Evolutionary conservation across 495 filamentous ascomycete species (phyloP).

Genomic region (Evansstolkia leycettana): DNA sequence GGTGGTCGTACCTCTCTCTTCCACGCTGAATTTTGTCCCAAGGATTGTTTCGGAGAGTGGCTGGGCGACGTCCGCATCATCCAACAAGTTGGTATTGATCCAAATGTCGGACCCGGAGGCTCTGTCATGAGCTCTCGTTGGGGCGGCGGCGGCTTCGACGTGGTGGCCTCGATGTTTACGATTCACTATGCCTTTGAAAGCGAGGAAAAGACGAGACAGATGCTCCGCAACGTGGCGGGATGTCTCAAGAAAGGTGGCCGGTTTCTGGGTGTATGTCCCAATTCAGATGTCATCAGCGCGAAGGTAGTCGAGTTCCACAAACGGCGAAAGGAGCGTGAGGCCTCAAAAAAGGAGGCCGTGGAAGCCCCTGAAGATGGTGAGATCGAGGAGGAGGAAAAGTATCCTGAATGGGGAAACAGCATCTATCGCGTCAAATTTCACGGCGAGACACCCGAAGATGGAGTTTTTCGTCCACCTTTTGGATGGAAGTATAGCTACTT

Average conservation of each 20-base stretch:
- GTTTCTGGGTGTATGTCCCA: conserved; percentile 87
- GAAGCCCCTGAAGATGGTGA: conserved; percentile 35
- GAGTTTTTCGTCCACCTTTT: conserved; percentile 84
- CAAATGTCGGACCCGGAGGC: conserved; percentile 46
- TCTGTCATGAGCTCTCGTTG: conserved; percentile 42
- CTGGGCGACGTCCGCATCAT: conserved; percentile 68
- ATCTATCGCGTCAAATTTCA: conserved; percentile 87
- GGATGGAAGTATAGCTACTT: conserved; percentile 98
- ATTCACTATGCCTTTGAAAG: conserved; percentile 98
- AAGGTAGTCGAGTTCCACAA: conserved; percentile 53
- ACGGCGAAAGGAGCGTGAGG: conserved; percentile 35
- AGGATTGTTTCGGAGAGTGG: conserved; percentile 80
- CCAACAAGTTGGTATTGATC: conserved; percentile 73
- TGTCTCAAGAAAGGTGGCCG: conserved; percentile 84
- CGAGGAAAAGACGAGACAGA: conserved; percentile 74
- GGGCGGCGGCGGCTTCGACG: conserved; percentile 78
- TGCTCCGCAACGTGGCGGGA: conserved; percentile 87
- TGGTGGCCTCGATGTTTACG: conserved; percentile 97
- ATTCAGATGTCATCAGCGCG: conserved; percentile 71
- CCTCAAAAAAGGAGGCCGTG: conserved; percentile 15
- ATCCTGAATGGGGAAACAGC: conserved; percentile 77
- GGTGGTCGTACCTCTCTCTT: conserved; percentile 52
- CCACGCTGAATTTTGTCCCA: conserved; percentile 70
- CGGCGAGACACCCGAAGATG: conserved; percentile 55
- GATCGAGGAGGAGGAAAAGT: conserved; percentile 31